Evolutionary conservation across 2,329 filamentous ascomycete species (phyloP), one percentile per base, ranked within the genome.

Genomic region (Trichophyton equinum): DNA sequence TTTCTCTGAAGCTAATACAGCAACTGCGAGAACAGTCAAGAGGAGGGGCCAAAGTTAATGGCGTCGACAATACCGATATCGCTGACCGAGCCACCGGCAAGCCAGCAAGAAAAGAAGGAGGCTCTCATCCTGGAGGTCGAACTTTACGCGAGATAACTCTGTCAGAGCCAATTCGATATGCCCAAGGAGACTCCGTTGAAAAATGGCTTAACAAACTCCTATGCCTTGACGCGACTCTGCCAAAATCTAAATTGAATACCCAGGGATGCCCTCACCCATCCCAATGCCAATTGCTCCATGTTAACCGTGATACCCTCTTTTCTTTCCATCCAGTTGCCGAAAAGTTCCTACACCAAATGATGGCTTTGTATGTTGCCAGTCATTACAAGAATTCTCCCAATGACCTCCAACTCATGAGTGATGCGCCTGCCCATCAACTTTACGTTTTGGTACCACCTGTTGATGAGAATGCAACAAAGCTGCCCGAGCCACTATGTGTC

Each of bases 301-400:
- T 99, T 68, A 99, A 97, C 76, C 87, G 94, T 61, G 94, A 99
- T 75, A 97, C 92, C 7, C 82, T 99, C 13, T 99, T 99, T 77
- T 97, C 92, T 11, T 99, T 95, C 79, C 94, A 99, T 69, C 90
- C 91, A 2, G 90, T 97, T 20, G 95, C 94, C 1, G 94, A 99
- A 73, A 94, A 91, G 70, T 97, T 99, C 76, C 77, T 99, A 60
- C 94, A 99, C 72, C 91, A 96, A 68, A 96, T 99, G 90, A 92
- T 99, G 75, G 91, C 91, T 0, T 82, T 99, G 1, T 99, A 97
- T 68, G 95, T 99, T 30, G 91, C 94, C 30, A 95, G 90, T 67
- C 91, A 96, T 74, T 96, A 99, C 80, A 97, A 97, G 75, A 99
- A 99, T 75, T 90, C 91, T 0, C 94, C 94, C 0, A 95, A 99